phyloP scores from a whole-genome alignment of 164 flowering plant species.

The Stephania cephalantha region DNA sequence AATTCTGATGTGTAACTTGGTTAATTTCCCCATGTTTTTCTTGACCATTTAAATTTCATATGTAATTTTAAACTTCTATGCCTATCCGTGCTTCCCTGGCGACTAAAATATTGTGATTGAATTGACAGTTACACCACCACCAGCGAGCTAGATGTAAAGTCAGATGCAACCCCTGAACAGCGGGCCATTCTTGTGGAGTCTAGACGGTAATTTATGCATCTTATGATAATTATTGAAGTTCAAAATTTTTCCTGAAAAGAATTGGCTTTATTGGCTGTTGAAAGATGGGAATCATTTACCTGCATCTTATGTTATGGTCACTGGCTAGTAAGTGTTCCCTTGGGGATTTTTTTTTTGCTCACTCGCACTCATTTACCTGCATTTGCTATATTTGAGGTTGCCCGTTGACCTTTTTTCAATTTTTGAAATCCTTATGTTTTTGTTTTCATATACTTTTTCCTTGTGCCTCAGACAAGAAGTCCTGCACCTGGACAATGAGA shows the following conservation, averaged over 20 bases:
- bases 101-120: neutral
- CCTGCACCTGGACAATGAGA: constrained; percentile 49
- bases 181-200: constrained; percentile 33
- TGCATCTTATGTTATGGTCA: neutral
- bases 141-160: constrained; percentile 25
- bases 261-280: neutral
- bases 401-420: neutral
- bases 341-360: too few relatives aligned
- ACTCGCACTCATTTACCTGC: neutral
- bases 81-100: neutral
- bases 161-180: constrained; percentile 28
- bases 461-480: constrained; percentile 47
- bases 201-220: constrained; percentile 24
- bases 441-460: neutral
- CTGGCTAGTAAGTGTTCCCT: neutral
- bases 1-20: neutral
- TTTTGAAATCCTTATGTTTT: neutral
- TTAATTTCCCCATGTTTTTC: neutral
- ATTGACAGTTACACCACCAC: constrained; percentile 26
- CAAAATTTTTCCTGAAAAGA: neutral
- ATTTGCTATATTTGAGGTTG: neutral
- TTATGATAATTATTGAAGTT: neutral
- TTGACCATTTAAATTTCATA: neutral
- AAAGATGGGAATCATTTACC: neutral
- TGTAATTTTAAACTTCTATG: neutral